Percentiles rank a stretch among this genome's conserved stretches.
Evolutionary conservation across 2,329 filamentous ascomycete species (phyloP).

Genomic region (Clonostachys sp.): DNA sequence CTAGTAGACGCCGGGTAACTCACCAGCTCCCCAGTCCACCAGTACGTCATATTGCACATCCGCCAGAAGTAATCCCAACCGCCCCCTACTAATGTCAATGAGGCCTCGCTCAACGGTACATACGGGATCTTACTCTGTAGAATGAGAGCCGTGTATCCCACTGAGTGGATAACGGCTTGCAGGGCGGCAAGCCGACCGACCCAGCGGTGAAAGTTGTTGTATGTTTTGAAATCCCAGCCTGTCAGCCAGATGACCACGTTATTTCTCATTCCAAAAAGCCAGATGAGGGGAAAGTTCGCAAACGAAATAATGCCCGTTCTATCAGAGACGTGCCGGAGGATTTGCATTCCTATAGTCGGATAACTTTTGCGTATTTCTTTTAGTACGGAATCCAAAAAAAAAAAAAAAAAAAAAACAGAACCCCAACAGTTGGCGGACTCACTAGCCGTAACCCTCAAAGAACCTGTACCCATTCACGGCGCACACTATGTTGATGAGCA

Average conservation of each 20-base stretch:
- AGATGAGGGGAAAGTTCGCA: slow-evolving; percentile 59
- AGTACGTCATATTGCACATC: slow-evolving; percentile 39
- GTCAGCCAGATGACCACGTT: slow-evolving; percentile 63
- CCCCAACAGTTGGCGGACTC: neutral
- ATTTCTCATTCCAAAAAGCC: slow-evolving; percentile 64
- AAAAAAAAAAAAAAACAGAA: too few species aligned
- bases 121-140: slow-evolving; percentile 15
- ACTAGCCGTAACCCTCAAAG: slow-evolving; percentile 32
- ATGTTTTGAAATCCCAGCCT: slow-evolving; percentile 64
- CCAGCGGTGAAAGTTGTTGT: slow-evolving; percentile 64
- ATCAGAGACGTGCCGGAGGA: slow-evolving; percentile 53
- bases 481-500: slow-evolving; percentile 28
- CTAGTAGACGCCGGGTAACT: slow-evolving; percentile 4
- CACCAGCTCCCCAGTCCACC: slow-evolving; percentile 43
- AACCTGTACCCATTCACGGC: slow-evolving; percentile 27
- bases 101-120: neutral
- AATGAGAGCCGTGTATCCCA: slow-evolving; percentile 49
- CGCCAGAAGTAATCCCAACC: slow-evolving; percentile 23
- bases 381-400: neutral
- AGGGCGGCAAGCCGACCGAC: slow-evolving; percentile 57
- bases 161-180: slow-evolving; percentile 57
- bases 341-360: slow-evolving; percentile 20
- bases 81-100: slow-evolving; percentile 20
- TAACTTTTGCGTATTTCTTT: slow-evolving; percentile 19
- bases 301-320: slow-evolving; percentile 60